Evolutionary conservation across 2,329 filamentous ascomycete genomes (phyloP), one percentile per base, ranked within the genome.

Genomic region (Xenoacremonium recifei): DNA sequence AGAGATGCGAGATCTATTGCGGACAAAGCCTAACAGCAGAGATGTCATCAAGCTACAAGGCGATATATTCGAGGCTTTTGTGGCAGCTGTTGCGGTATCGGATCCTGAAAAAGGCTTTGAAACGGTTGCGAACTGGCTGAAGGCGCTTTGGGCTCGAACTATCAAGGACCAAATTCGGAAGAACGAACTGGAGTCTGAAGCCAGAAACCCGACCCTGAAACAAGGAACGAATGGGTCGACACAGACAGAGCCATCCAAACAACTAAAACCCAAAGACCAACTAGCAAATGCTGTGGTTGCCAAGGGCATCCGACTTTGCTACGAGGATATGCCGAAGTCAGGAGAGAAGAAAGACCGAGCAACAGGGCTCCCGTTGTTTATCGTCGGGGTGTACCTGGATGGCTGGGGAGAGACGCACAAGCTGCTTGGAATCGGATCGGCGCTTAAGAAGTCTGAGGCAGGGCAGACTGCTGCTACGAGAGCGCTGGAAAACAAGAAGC

Each of bases 1-100:
- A 35, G 65, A 57, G 38, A 49, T 54, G 23, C 42, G 43, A 19
- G 44, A 47, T 5, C 38, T 54, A 5, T 56, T 60, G 7, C 51
- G 48, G 16, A 55, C 55, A 12, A 58, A 49, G 10, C 60, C 61
- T 5, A 75, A 57, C 42, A 65, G 58, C 59, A 83, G 76, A 60
- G 77, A 75, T 31, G 73, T 78, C 45, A 76, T 71, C 12, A 96
- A 96, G 64, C 81, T 89, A 9, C 74, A 87, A 42, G 91, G 85
- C 7, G 92, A 97, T 60, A 76, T 96, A 15, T 95, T 96, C 55
- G 92, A 97, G 63, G 87, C 92, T 0, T 96, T 95, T 54, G 80
- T 95, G 13, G 91, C 87, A 7, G 91, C 86, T 3, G 67, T 91
- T 5, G 77, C 95, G 23, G 68, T 89, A 3, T 82, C 84, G 1